Evolutionary conservation across 768 basidiomycete genomes (phyloP).

Genomic region (Pisolithus sp.): DNA sequence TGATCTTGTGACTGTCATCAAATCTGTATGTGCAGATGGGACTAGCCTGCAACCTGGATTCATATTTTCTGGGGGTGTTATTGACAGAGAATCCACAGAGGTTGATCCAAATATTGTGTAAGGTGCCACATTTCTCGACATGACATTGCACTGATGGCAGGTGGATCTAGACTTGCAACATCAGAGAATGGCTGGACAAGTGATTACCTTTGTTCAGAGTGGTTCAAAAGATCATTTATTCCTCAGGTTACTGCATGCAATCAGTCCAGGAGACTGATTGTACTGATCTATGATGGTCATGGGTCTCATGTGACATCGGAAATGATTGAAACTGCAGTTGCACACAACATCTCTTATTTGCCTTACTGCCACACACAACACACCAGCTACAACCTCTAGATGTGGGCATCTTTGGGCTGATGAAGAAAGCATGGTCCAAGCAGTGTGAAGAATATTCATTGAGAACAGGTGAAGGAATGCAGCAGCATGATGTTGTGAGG

Average conservation of each 20-base stretch:
- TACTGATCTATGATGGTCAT: constrained; percentile 40
- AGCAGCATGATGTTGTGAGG: too few species aligned
- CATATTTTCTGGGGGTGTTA: constrained; percentile 23
- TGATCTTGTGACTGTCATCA: constrained; percentile 43
- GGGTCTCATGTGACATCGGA: constrained; percentile 29
- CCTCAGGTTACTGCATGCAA: constrained; percentile 25
- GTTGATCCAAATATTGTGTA: too few species aligned
- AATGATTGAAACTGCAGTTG: constrained; percentile 21
- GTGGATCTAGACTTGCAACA: constrained; percentile 20
- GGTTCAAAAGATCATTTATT: constrained; percentile 34
- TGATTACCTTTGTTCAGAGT: constrained; percentile 27
- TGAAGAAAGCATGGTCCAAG: not conserved
- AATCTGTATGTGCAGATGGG: constrained; percentile 39
- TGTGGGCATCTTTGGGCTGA: not conserved
- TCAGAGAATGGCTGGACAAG: constrained; percentile 39
- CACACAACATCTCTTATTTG: too few species aligned
- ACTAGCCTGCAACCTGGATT: constrained; percentile 29
- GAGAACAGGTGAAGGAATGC: not conserved
- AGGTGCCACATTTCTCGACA: not conserved
- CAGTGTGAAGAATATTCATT: not conserved
- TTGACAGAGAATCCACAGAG: not conserved
- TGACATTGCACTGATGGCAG: not conserved
- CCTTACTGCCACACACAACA: not conserved
- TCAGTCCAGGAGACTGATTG: constrained; percentile 19
- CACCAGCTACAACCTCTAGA: not conserved